Conservation (phyloP, 2,329 filamentous ascomycete species). For the Colletotrichum gigasporum region DNA sequence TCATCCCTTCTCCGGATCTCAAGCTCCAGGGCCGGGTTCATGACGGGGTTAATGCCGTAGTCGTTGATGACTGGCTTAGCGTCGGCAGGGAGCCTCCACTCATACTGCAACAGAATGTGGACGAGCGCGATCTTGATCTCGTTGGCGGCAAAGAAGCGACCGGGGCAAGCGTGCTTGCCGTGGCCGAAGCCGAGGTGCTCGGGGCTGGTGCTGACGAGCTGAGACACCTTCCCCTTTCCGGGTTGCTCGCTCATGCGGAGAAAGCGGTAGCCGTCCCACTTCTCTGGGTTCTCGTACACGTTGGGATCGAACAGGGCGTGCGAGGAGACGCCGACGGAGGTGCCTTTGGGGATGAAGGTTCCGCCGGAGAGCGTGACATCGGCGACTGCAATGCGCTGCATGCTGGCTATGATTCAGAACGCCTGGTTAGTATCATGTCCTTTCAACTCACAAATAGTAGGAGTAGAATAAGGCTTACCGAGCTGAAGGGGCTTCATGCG, state of each 20-base stretch:
- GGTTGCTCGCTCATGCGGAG: slow-evolving; percentile 12
- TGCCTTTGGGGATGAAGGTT: slow-evolving; percentile 24
- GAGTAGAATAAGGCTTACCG: background rate
- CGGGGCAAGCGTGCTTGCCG: slow-evolving; percentile 48
- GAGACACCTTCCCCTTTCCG: slow-evolving; percentile 37
- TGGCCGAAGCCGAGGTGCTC: slow-evolving; percentile 47
- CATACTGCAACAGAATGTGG: slow-evolving; percentile 16
- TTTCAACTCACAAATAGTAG: background rate
- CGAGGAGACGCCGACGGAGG: background rate
- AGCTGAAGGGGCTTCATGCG: slow-evolving; percentile 33
- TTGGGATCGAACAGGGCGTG: slow-evolving; percentile 1
- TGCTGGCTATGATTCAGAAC: slow-evolving; percentile 12
- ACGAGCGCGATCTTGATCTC: slow-evolving; percentile 44
- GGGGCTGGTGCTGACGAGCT: slow-evolving; percentile 50
- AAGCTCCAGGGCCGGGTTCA: slow-evolving; percentile 4
- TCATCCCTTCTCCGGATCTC: slow-evolving; percentile 3
- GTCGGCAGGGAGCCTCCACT: slow-evolving; percentile 2
- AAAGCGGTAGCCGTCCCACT: slow-evolving; percentile 15
- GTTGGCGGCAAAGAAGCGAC: slow-evolving; percentile 47
- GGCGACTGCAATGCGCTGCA: slow-evolving; percentile 1
- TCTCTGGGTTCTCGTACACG: slow-evolving; percentile 9
- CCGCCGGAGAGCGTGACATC: slow-evolving; percentile 21
- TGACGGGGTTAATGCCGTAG: background rate
- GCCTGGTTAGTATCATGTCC: too few species aligned
- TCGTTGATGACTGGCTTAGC: background rate